phyloP scores from a whole-genome alignment of 2,329 filamentous ascomycete species.

The Talaromyces atroroseus region DNA sequence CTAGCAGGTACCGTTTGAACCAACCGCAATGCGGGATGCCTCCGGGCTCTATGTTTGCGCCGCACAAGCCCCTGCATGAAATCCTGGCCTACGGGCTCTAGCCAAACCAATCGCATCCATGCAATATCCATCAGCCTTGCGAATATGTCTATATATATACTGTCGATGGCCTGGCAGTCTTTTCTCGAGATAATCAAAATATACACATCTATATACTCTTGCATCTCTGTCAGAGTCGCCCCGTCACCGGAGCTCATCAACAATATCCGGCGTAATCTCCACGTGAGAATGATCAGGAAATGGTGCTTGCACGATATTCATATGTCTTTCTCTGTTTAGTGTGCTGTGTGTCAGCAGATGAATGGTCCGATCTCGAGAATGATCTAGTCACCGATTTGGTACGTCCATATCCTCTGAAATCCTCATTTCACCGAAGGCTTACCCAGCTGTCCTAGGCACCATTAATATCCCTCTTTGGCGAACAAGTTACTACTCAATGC shows the following conservation, averaged over 20 bases:
- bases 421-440: constrained; percentile 1
- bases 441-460: constrained; percentile 22
- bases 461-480: constrained; percentile 41
- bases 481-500: constrained; percentile 46
- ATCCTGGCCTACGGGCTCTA: neutral
- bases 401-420: constrained; percentile 5
- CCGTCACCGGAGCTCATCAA: neutral
- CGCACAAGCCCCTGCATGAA: neutral
- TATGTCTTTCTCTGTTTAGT: constrained; percentile 15
- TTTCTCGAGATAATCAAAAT: neutral
- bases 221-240: neutral
- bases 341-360: constrained; percentile 22
- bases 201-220: neutral
- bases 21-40: neutral
- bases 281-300: neutral
- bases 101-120: neutral
- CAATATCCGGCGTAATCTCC: neutral
- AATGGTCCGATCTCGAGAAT: constrained; percentile 35
- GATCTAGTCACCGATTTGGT: constrained; percentile 38
- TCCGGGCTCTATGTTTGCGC: neutral
- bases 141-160: neutral
- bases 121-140: neutral
- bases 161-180: neutral
- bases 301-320: neutral
- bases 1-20: neutral